Percentiles rank a stretch among this genome's conserved stretches.
phyloP scores from a whole-genome alignment of 306 rosid species.

The Heteromeles arbutifolia region DNA sequence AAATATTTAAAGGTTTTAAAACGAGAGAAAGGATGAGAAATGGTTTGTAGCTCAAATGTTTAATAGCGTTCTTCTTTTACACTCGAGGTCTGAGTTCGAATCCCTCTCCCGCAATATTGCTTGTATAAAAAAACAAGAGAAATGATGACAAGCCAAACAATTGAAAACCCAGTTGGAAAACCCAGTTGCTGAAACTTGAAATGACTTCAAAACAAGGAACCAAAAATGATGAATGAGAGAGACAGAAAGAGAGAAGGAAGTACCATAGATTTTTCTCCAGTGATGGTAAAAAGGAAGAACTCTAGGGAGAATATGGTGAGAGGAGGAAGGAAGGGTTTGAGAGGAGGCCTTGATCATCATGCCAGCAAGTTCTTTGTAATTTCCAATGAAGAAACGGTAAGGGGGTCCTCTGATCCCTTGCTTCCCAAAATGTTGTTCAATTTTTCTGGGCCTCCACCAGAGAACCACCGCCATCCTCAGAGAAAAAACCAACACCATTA shows the following conservation, averaged over 20 bases:
- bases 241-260: background rate
- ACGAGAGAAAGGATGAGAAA: background rate
- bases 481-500: constrained; percentile 20
- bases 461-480: constrained; percentile 41
- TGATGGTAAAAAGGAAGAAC: constrained; percentile 96
- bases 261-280: constrained; percentile 94
- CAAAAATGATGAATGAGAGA: background rate
- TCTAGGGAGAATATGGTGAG: constrained; percentile 93
- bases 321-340: constrained; percentile 68
- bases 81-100: background rate
- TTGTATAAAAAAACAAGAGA: background rate
- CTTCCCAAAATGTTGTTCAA: constrained; percentile 58
- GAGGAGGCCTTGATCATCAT: constrained; percentile 94
- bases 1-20: background rate
- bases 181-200: constrained; percentile 9
- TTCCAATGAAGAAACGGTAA: constrained; percentile 93
- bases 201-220: background rate
- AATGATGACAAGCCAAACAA: background rate
- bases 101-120: background rate
- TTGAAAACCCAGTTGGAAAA: constrained; percentile 15
- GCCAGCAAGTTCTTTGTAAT: constrained; percentile 59
- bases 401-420: constrained; percentile 98
- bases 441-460: constrained; percentile 91
- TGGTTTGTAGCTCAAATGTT: too few species aligned
- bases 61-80: background rate